A percentile compares a stretch with the other conserved stretches of the same genome.
These are phyloP conservation scores for Hexamita inflata DNA, from an alignment of 208 protist species.

Conservation along the genomic window DNA sequence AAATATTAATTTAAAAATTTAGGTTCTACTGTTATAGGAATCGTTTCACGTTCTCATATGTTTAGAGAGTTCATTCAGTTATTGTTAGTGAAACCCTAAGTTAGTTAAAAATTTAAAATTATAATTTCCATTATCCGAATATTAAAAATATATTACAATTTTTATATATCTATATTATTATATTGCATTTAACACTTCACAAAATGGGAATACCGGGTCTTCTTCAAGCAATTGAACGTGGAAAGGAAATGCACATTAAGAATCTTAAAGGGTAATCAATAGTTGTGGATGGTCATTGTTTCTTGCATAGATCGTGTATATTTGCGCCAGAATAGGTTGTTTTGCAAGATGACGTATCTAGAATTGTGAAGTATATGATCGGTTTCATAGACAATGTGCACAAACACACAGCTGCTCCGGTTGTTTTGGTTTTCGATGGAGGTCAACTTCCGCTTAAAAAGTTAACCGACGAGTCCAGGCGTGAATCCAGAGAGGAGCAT, in stretches of 20 bases:
- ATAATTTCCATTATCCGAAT: too few relatives aligned
- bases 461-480: not conserved
- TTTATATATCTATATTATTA: too few relatives aligned
- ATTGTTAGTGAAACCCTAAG: too few relatives aligned
- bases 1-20: too few relatives aligned
- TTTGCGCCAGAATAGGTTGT: not conserved
- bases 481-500: not conserved
- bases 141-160: too few relatives aligned
- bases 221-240: not conserved
- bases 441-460: not conserved
- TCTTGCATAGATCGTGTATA: not conserved
- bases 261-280: not conserved
- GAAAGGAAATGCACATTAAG: not conserved
- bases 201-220: constrained; percentile 10
- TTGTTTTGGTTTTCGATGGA: constrained; percentile 23
- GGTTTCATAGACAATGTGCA: not conserved
- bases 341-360: not conserved
- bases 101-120: too few relatives aligned
- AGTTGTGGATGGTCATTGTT: constrained; percentile 19
- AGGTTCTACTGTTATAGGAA: too few relatives aligned
- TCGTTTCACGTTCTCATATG: too few relatives aligned
- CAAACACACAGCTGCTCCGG: not conserved
- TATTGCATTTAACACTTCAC: not conserved
- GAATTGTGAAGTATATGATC: not conserved
- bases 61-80: too few relatives aligned